Evolutionary conservation across 192 early-diverging fungal species (phyloP).

Genomic region (Gryganskiella cystojenkinii): DNA sequence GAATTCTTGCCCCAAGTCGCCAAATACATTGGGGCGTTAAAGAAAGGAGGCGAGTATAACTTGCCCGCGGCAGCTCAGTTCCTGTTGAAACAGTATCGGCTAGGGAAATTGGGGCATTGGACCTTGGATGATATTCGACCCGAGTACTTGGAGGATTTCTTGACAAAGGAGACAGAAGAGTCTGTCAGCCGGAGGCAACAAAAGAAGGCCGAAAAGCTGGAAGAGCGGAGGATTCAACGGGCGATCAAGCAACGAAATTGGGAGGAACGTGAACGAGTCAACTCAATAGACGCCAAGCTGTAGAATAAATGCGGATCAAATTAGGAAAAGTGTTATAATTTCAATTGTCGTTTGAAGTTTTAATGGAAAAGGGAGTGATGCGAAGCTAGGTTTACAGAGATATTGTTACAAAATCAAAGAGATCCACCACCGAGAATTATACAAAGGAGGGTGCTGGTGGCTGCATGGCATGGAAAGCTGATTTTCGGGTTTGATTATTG

Average conservation of each 20-base stretch:
- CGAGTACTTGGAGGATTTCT: conserved; percentile 60
- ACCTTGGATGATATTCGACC: conserved; percentile 85
- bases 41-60: conserved; percentile 74
- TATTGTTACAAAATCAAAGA: neutral
- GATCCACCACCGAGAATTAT: too few relatives aligned
- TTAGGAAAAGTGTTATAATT: too few relatives aligned
- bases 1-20: conserved; percentile 74
- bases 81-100: conserved; percentile 83
- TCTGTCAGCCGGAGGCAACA: conserved; percentile 55
- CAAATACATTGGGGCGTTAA: conserved; percentile 71
- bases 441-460: too few relatives aligned
- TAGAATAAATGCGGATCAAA: too few relatives aligned
- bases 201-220: conserved; percentile 61
- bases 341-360: too few relatives aligned
- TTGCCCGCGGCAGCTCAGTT: conserved; percentile 72
- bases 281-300: conserved; percentile 6
- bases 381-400: neutral
- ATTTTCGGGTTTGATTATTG: neutral
- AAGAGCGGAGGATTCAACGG: conserved; percentile 49
- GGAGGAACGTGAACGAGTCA: conserved; percentile 18
- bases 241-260: conserved; percentile 22
- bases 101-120: conserved; percentile 81
- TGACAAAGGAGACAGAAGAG: conserved; percentile 38
- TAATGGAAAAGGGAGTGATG: too few relatives aligned
- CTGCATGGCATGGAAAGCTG: too few relatives aligned